These are phyloP conservation scores for Nothophoma quercina DNA, from an alignment of 2,329 filamentous ascomycete species.

Conservation along the genomic window DNA sequence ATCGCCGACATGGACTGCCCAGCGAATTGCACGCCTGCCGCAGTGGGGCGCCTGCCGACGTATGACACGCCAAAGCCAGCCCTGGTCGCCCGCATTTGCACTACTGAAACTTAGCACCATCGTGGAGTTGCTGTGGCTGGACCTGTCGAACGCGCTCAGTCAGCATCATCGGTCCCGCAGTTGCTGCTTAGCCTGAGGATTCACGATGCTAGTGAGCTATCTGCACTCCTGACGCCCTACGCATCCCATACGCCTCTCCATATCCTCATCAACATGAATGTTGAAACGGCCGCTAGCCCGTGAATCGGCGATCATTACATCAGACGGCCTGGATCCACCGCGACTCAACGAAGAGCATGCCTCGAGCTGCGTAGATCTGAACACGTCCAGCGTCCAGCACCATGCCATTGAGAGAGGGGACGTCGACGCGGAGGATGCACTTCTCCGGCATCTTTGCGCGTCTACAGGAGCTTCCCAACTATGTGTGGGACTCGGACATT, in stretches of 20 bases:
- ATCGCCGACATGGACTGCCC: conserved; percentile 5
- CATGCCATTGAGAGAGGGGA: conserved; percentile 26
- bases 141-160: conserved; percentile 3
- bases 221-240: background rate
- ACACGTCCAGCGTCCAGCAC: conserved; percentile 12
- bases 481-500: conserved; percentile 51
- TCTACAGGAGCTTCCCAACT: conserved; percentile 49
- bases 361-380: background rate
- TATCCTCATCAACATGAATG: background rate
- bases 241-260: no score
- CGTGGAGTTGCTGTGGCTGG: conserved; percentile 1
- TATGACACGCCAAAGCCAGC: background rate
- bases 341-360: conserved; percentile 11
- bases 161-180: conserved; percentile 18
- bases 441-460: conserved; percentile 46
- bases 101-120: background rate
- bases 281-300: background rate
- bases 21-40: background rate
- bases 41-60: conserved; percentile 7
- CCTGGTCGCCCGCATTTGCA: background rate
- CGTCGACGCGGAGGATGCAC: conserved; percentile 28
- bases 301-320: conserved; percentile 2
- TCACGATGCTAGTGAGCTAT: background rate
- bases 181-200: background rate
- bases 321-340: conserved; percentile 6